Evolutionary conservation across 345 rosid species (phyloP).

Genomic region (Populus euphratica): DNA sequence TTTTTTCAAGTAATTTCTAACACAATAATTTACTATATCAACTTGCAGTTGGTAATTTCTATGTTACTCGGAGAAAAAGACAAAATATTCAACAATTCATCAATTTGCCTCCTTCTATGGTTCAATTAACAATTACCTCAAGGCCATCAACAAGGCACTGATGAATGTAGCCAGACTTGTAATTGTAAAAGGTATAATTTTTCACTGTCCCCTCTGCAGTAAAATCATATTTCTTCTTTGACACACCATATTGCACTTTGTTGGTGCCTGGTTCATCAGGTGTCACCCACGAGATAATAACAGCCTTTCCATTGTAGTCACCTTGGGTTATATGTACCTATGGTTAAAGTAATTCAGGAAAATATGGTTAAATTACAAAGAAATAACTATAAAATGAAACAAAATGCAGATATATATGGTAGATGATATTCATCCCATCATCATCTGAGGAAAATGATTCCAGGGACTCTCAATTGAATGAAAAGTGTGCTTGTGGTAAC

Average conservation of each 20-base stretch:
- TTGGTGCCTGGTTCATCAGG: slow-evolving; percentile 59
- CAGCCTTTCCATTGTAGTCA: slow-evolving; percentile 83
- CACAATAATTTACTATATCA: background rate
- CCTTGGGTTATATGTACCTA: slow-evolving; percentile 96
- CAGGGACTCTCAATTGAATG: background rate
- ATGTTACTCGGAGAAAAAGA: slow-evolving; percentile 7
- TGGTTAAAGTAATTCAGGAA: slow-evolving; percentile 8
- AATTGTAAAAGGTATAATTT: slow-evolving; percentile 72
- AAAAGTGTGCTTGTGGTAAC: background rate
- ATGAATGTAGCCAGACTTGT: slow-evolving; percentile 85
- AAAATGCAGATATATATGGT: background rate
- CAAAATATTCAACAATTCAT: background rate
- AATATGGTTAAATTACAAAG: background rate
- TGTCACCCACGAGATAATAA: slow-evolving; percentile 86
- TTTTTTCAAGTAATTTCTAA: background rate
- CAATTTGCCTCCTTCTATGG: slow-evolving; percentile 4
- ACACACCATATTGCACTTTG: slow-evolving; percentile 56
- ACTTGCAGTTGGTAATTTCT: background rate
- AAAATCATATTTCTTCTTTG: slow-evolving; percentile 42
- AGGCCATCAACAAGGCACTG: slow-evolving; percentile 72
- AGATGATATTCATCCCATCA: background rate
- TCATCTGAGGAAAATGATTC: background rate
- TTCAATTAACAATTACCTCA: slow-evolving; percentile 44
- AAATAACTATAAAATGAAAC: background rate
- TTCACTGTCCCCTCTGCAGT: slow-evolving; percentile 54